Evolutionary conservation across 2,329 filamentous ascomycete species (phyloP).

Genomic region (Xylariaceae sp.): DNA sequence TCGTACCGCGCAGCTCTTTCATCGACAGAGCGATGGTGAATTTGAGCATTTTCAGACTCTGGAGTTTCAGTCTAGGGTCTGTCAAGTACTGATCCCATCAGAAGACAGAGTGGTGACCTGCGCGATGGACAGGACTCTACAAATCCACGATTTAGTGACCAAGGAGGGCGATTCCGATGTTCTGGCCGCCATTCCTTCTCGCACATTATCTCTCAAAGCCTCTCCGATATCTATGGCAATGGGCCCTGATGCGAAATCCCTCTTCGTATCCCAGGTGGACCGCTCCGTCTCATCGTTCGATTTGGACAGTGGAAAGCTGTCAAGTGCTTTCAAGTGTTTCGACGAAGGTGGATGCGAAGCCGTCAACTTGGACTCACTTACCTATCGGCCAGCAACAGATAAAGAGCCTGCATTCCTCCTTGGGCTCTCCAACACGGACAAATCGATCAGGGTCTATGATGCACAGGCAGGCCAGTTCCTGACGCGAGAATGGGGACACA

Average conservation of each 20-base stretch:
- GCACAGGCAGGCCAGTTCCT: constrained; percentile 72
- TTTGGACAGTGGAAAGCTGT: constrained; percentile 64
- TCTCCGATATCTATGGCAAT: constrained; percentile 83
- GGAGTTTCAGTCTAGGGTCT: constrained; percentile 87
- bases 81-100: constrained; percentile 69
- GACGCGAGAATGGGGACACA: constrained; percentile 91
- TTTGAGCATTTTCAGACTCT: constrained; percentile 87
- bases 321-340: constrained; percentile 75
- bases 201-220: constrained; percentile 78
- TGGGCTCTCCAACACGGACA: constrained; percentile 91
- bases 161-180: constrained; percentile 63
- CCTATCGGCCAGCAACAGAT: constrained; percentile 56
- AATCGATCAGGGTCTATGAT: constrained; percentile 90
- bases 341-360: constrained; percentile 79
- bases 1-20: constrained; percentile 90
- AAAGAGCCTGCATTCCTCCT: constrained; percentile 66
- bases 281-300: constrained; percentile 61
- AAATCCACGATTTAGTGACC: constrained; percentile 74
- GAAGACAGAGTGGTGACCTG: constrained; percentile 77
- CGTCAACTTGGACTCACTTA: constrained; percentile 77
- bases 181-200: constrained; percentile 73
- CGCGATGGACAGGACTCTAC: constrained; percentile 82
- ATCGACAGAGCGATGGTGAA: constrained; percentile 49
- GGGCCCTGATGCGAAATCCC: constrained; percentile 56
- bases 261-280: constrained; percentile 60